A percentile compares a stretch with the other conserved stretches of the same genome.
Evolutionary conservation across 192 early-diverging fungal genomes (phyloP).

Genomic region (Coemansia sp.): DNA sequence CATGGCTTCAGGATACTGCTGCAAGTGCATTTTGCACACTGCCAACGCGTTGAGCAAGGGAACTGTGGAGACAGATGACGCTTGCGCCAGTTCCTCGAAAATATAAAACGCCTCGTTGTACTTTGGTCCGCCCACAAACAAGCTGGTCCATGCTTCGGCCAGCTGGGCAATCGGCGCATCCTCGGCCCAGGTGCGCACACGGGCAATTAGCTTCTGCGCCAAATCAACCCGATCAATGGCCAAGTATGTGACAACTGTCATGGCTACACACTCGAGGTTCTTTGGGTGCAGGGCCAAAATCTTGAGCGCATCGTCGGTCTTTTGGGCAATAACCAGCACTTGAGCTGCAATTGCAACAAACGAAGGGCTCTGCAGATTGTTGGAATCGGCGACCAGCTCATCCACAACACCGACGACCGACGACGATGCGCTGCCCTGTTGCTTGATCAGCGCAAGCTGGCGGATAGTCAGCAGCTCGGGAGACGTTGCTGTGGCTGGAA

Average conservation of each 20-base stretch:
- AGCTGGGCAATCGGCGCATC: slow-evolving; percentile 93
- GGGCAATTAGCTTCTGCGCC: slow-evolving; percentile 76
- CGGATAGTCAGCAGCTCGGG: slow-evolving; percentile 68
- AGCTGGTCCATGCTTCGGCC: slow-evolving; percentile 85
- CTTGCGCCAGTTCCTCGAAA: slow-evolving; percentile 89
- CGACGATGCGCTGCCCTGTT: neutral
- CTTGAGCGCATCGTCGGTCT: slow-evolving; percentile 71
- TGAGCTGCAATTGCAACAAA: slow-evolving; percentile 69
- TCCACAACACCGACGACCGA: slow-evolving; percentile 25
- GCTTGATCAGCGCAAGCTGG: slow-evolving; percentile 60
- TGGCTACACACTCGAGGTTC: slow-evolving; percentile 77
- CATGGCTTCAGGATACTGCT: slow-evolving; percentile 81
- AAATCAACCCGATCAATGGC: slow-evolving; percentile 80
- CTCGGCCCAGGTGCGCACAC: slow-evolving; percentile 86
- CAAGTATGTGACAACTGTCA: slow-evolving; percentile 78
- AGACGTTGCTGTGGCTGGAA: slow-evolving; percentile 46
- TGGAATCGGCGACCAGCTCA: slow-evolving; percentile 54
- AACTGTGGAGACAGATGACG: slow-evolving; percentile 67
- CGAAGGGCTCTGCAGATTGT: slow-evolving; percentile 56
- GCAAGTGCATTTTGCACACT: slow-evolving; percentile 75
- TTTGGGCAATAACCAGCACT: slow-evolving; percentile 58
- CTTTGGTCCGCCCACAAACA: slow-evolving; percentile 70
- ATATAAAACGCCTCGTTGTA: slow-evolving; percentile 89
- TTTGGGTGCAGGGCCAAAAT: slow-evolving; percentile 66
- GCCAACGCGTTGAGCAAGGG: slow-evolving; percentile 81